A percentile compares a stretch with the other conserved stretches of the same genome.
Conservation (phyloP, 306 rosid species). For the Quercus engelmannii region DNA sequence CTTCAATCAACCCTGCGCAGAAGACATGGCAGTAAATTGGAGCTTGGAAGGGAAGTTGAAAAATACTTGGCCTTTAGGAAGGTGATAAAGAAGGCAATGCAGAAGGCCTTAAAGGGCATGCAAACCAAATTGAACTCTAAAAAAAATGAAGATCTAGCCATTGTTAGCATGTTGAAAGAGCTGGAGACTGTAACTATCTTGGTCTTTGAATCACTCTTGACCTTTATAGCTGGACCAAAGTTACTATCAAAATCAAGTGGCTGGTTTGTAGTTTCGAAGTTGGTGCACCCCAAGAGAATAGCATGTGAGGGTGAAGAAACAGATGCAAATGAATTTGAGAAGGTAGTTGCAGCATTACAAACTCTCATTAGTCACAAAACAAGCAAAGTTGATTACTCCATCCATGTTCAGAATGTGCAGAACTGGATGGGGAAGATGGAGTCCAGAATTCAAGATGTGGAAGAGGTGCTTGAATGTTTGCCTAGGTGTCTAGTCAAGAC, state of each 20-base stretch:
- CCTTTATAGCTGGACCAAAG: slow-evolving; percentile 25
- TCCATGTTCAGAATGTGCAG: slow-evolving; percentile 21
- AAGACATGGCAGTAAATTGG: slow-evolving; percentile 47
- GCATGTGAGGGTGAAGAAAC: slow-evolving; percentile 18
- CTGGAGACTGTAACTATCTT: slow-evolving; percentile 26
- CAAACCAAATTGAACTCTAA: slow-evolving; percentile 28
- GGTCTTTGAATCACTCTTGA: slow-evolving; percentile 29
- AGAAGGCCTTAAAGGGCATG: slow-evolving; percentile 21
- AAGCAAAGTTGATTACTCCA: slow-evolving; percentile 17
- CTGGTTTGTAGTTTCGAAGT: slow-evolving; percentile 46
- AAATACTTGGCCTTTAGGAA: slow-evolving; percentile 53
- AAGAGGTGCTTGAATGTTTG: slow-evolving; percentile 40
- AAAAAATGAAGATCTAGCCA: slow-evolving; percentile 22
- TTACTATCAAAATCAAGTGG: slow-evolving; percentile 20
- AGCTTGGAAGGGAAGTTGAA: slow-evolving; percentile 29
- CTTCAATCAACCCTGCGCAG: slow-evolving; percentile 43
- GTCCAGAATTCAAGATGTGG: slow-evolving; percentile 38
- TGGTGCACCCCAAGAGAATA: slow-evolving; percentile 23
- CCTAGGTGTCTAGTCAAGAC: slow-evolving; percentile 36
- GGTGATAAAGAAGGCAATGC: slow-evolving; percentile 39
- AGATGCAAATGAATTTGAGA: slow-evolving; percentile 39
- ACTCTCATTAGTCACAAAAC: slow-evolving; percentile 34
- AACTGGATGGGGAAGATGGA: slow-evolving; percentile 38
- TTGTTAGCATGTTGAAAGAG: slow-evolving; percentile 32
- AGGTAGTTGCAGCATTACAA: slow-evolving; percentile 45